Evolutionary conservation across 768 basidiomycete species (phyloP), one percentile per base, ranked within the genome.

Genomic region (Boletus coccyginus): DNA sequence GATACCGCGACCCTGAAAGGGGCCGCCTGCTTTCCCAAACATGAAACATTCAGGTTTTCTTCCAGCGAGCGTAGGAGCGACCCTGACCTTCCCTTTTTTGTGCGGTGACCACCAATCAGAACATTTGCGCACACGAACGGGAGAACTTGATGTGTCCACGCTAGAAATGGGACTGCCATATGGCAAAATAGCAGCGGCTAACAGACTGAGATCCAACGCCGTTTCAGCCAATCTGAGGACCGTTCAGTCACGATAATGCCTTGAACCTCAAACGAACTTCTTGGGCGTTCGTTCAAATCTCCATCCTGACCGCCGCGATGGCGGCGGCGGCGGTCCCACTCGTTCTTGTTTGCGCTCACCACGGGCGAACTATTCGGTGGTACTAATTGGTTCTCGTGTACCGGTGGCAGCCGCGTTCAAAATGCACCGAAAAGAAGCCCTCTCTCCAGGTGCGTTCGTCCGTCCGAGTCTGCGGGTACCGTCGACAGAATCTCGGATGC

Each of bases 261-360:
- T 50, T 9, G 40, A 21, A 53, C 54, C 16, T 52, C 47, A 32
- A 51, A 46, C 27, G 46, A 56, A n/a, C 50, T 57, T 55, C 19
- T 42, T 24, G 43, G n/a, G 2, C 19, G 24, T 45, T 39, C n/a
- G 57, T 48, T 41, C 49, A 50, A 53, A 68, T 68, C 52, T 66
- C 57, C 57, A 62, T 62, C 49, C 46, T 58, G 38, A 10, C 64
- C 61, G 64, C 66, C 50, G 61, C 65, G 66, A 68, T 55, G 66
- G 65, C 66, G 53, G 57, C 65, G 53, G 57, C 65, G 65, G 66
- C 3, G 17, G 52, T 19, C 45, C 27, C 12, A 33, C 38, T 40
- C 27, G 50, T 59, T 66, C 64, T 57, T 10, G 55, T 55, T 12
- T 62, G 60, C 65, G 66, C 49, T 54, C 54, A 58, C 56, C 17